Conservation (phyloP, 352 stramenopile species). For the Pythium biforme region DNA sequence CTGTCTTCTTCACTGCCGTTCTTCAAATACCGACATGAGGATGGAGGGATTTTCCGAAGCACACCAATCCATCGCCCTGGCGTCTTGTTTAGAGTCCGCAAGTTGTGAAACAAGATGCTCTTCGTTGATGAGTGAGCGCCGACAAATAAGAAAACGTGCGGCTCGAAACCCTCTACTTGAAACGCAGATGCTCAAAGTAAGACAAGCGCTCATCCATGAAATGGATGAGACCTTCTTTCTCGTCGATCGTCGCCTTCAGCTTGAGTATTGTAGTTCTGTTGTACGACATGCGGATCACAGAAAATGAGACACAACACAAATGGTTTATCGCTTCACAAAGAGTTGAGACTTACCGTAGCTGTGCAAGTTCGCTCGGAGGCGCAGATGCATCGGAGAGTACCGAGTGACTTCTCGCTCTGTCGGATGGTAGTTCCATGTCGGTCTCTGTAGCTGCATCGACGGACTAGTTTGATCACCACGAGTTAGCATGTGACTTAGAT, state of each 20-base stretch:
- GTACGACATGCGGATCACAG: background rate
- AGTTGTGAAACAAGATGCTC: background rate
- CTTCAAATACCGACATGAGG: background rate
- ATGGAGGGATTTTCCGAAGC: background rate
- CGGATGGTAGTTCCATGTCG: background rate
- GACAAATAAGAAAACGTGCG: background rate
- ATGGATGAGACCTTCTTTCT: conserved; percentile 57
- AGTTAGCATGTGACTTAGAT: background rate
- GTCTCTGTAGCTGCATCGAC: conserved; percentile 14
- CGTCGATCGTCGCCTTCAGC: conserved; percentile 52
- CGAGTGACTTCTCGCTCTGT: background rate
- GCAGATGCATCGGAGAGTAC: conserved; percentile 5
- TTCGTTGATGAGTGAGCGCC: background rate
- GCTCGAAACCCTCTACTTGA: conserved; percentile 7
- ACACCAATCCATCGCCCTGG: background rate
- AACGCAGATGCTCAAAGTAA: conserved; percentile 39
- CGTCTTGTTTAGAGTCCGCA: background rate
- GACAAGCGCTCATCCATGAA: conserved; percentile 56
- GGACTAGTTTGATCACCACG: conserved; percentile 1
- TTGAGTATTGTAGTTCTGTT: conserved; percentile 50
- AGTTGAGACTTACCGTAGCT: conserved; percentile 10
- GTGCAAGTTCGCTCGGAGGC: conserved; percentile 10
- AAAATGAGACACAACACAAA: background rate
- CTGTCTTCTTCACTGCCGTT: background rate
- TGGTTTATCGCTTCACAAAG: background rate